Base-by-base conservation (phyloP, 345 rosid genomes). In the Raphanus sativus region DNA sequence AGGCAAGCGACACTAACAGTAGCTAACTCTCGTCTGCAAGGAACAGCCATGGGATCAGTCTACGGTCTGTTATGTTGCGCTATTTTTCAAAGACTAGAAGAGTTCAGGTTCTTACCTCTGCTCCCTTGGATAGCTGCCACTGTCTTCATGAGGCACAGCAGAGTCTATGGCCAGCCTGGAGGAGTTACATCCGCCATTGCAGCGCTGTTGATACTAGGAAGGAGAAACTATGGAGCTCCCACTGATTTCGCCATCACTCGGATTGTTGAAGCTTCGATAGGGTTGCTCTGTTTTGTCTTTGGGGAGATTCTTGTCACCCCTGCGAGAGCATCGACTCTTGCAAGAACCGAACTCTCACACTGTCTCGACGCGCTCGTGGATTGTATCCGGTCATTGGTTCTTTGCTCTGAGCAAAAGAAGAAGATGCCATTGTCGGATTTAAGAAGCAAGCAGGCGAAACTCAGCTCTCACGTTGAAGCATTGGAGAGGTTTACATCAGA, bases 1-100 rank as follows among this genome's bases (percentile, higher is more conserved):
- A 79, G 91, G 67, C 91, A 87, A 55, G 87, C 92, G 24, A 87
- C 87, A 30, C 76, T 90, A 38, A 79, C 85, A 16, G 65, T 83
- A 1, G 85, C 96, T 0, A 90, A 90, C 79, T 86, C 92, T 25
- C 84, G 96, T 1, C 86, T 84, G 0, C 96, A 87, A 78, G 96
- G 96, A 64, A 88, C 92, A 0, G 92, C 89, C 5, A 83, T 88
- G 84, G 96, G 96, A 75, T 90, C 96, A 15, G 85, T 88, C 34
- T 90, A 90, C 8, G 92, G 90, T 62, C 59, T 90, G 33, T n/a
- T 90, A 5, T 85, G 89, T 65, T 87, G 81, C 83, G 81, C 70
- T 73, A 24, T 87, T 33, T 83, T 87, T 74, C 83, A 78, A 3
- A 73, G 67, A 17, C 45, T 76, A 29, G 62, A 65, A 59, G 80